Percentiles rank a stretch among this genome's conserved stretches.
These are phyloP conservation scores for Dothidotthia symphoricarpi DNA, from an alignment of 2,329 filamentous ascomycete species.

Conservation along the genomic window DNA sequence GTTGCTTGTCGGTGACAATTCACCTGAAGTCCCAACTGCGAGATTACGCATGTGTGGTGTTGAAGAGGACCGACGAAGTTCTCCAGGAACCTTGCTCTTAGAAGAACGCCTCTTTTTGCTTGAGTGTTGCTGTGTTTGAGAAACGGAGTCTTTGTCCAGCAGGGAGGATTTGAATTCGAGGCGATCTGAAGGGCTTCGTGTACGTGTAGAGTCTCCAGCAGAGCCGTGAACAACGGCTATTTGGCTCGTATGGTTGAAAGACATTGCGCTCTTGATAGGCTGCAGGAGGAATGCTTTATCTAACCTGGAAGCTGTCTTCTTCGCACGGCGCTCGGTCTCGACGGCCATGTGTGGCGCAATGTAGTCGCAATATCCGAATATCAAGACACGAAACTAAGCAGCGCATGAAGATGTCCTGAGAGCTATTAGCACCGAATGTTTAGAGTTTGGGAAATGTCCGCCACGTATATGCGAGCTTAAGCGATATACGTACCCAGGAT, in stretches of 20 bases:
- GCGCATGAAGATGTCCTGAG: conserved; percentile 31
- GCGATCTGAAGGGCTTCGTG: conserved; percentile 23
- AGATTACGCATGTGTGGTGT: conserved; percentile 50
- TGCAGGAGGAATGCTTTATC: conserved; percentile 35
- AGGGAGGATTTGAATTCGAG: conserved; percentile 20
- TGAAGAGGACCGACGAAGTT: conserved; percentile 46
- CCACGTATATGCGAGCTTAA: conserved; percentile 20
- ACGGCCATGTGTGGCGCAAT: conserved; percentile 41
- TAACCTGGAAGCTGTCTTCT: conserved; percentile 35
- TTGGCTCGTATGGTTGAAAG: conserved; percentile 33
- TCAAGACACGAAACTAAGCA: conserved; percentile 21
- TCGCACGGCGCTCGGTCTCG: conserved; percentile 37
- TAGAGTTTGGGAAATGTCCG: conserved; percentile 23
- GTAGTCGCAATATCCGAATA: conserved; percentile 28
- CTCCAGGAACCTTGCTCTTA: conserved; percentile 42
- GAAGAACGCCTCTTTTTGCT: conserved; percentile 41
- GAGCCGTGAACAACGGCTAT: conserved; percentile 28
- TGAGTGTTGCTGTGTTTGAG: conserved; percentile 24
- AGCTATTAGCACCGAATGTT: conserved; percentile 31
- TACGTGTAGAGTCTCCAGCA: conserved; percentile 22
- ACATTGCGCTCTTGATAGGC: conserved; percentile 36
- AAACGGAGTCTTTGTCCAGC: conserved; percentile 16
- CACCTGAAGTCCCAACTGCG: conserved; percentile 38
- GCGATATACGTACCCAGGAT: conserved; percentile 29
- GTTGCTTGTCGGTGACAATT: conserved; percentile 54